A percentile compares a stretch with the other conserved stretches of the same genome.
Evolutionary conservation across 2,329 filamentous ascomycete species (phyloP).

Genomic region (Coniochaeta sp.): DNA sequence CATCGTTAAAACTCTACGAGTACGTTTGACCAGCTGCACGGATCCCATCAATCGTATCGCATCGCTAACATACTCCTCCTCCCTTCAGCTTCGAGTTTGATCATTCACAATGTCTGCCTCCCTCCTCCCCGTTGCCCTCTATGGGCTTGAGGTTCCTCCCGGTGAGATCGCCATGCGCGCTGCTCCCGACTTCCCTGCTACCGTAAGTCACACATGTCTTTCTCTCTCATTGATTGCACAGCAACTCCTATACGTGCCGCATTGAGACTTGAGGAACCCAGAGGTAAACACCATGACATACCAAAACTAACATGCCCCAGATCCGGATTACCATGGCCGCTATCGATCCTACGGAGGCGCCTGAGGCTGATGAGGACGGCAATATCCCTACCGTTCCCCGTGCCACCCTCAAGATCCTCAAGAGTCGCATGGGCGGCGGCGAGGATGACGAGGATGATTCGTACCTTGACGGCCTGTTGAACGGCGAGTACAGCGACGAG

Average conservation of each 20-base stretch:
- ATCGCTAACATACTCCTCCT: not conserved
- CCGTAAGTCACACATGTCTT: conserved; percentile 50
- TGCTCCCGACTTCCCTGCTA: conserved; percentile 69
- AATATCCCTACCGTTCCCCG: conserved; percentile 58
- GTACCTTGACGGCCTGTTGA: conserved; percentile 49
- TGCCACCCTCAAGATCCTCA: conserved; percentile 86
- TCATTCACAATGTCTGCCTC: conserved; percentile 40
- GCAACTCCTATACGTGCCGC: not conserved
- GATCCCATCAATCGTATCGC: not conserved
- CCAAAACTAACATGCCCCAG: conserved; percentile 33
- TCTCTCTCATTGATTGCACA: not conserved
- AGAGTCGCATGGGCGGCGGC: conserved; percentile 53
- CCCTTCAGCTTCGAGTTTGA: not conserved
- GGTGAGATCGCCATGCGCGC: conserved; percentile 78
- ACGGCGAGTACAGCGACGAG: conserved; percentile 29
- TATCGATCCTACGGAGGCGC: conserved; percentile 77
- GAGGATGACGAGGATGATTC: conserved; percentile 64
- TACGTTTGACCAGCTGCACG: not conserved
- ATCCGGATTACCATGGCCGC: conserved; percentile 99
- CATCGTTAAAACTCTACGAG: not conserved
- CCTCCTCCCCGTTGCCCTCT: conserved; percentile 65
- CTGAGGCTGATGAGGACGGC: conserved; percentile 56
- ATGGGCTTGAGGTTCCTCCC: conserved; percentile 83
- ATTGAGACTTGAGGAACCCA: not conserved
- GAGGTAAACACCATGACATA: not conserved